Percentiles rank a stretch among this genome's conserved stretches.
Evolutionary conservation across 768 basidiomycete genomes (phyloP).

Genomic region (Tubosaeta brunneosetosa): DNA sequence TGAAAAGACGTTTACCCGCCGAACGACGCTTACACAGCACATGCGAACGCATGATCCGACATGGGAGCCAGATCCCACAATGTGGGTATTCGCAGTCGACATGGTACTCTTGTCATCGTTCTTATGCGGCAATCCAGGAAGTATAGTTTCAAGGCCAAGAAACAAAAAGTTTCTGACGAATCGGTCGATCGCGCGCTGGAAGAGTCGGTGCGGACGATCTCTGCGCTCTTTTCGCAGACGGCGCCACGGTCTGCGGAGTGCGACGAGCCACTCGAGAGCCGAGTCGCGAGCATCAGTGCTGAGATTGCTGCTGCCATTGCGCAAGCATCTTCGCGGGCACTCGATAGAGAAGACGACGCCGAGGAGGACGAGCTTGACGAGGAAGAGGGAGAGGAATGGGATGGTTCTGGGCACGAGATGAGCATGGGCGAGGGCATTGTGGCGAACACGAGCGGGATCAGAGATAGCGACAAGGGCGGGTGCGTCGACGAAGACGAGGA

Average conservation of each 20-base stretch:
- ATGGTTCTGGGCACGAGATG: slow-evolving; percentile 47
- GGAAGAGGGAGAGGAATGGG: slow-evolving; percentile 38
- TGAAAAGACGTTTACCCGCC: slow-evolving; percentile 83
- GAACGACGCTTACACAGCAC: slow-evolving; percentile 80
- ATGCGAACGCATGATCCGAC: slow-evolving; percentile 84
- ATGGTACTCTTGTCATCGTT: not conserved
- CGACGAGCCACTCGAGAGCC: slow-evolving; percentile 49
- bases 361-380: slow-evolving; percentile 37
- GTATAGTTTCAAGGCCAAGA: slow-evolving; percentile 77
- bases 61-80: slow-evolving; percentile 80
- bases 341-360: slow-evolving; percentile 51
- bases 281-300: slow-evolving; percentile 73
- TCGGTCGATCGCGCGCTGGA: slow-evolving; percentile 59
- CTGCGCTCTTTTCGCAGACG: slow-evolving; percentile 57
- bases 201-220: slow-evolving; percentile 71
- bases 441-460: slow-evolving; percentile 60
- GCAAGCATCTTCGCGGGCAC: slow-evolving; percentile 61
- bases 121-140: slow-evolving; percentile 42
- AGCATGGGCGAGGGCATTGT: slow-evolving; percentile 47
- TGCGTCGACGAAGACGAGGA: slow-evolving; percentile 71
- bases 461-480: slow-evolving; percentile 31
- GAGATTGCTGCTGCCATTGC: slow-evolving; percentile 80
- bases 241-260: slow-evolving; percentile 34
- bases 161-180: slow-evolving; percentile 45
- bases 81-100: slow-evolving; percentile 45